Percentiles rank a stretch among this genome's conserved stretches.
Conservation (phyloP, 352 stramenopile species). For the Phytopythium chamaehyphon region DNA sequence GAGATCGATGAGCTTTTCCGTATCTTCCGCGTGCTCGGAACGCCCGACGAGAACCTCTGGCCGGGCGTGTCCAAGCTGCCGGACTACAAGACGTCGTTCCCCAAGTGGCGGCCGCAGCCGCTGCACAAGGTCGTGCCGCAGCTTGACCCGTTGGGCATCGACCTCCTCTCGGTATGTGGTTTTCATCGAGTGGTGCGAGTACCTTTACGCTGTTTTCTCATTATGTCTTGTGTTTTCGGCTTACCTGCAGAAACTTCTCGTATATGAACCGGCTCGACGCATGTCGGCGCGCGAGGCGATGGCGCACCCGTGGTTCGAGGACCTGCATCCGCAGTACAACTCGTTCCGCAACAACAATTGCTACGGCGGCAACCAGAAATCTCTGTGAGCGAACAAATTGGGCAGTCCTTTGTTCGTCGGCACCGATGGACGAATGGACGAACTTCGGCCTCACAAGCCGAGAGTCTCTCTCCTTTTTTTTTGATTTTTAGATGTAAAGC, state of each 20-base stretch:
- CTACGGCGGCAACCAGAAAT: slow-evolving; percentile 36
- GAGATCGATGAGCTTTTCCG: slow-evolving; percentile 99
- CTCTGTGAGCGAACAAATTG: slow-evolving; percentile 7
- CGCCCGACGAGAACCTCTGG: slow-evolving; percentile 96
- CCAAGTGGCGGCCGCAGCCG: slow-evolving; percentile 93
- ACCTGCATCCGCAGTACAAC: slow-evolving; percentile 70
- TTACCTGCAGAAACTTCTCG: slow-evolving; percentile 55
- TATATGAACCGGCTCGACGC: slow-evolving; percentile 73
- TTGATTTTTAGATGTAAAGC: too few relatives aligned
- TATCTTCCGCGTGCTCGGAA: slow-evolving; percentile 97
- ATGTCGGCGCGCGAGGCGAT: slow-evolving; percentile 81
- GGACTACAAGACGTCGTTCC: slow-evolving; percentile 98
- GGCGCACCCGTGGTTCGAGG: slow-evolving; percentile 82
- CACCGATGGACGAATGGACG: not conserved
- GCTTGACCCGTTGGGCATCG: slow-evolving; percentile 72
- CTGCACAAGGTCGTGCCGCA: slow-evolving; percentile 87
- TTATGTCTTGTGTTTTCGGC: not conserved
- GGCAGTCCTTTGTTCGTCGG: not conserved
- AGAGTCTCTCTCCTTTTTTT: too few relatives aligned
- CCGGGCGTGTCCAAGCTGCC: slow-evolving; percentile 95
- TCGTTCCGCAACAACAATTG: slow-evolving; percentile 56
- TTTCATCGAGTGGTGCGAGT: not conserved
- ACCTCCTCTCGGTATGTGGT: slow-evolving; percentile 68
- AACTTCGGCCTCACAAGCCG: too few relatives aligned
- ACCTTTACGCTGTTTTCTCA: not conserved